Evolutionary conservation across 2,329 filamentous ascomycete genomes (phyloP), one percentile per base, ranked within the genome.

Genomic region (Aspergillus fumigatus): DNA sequence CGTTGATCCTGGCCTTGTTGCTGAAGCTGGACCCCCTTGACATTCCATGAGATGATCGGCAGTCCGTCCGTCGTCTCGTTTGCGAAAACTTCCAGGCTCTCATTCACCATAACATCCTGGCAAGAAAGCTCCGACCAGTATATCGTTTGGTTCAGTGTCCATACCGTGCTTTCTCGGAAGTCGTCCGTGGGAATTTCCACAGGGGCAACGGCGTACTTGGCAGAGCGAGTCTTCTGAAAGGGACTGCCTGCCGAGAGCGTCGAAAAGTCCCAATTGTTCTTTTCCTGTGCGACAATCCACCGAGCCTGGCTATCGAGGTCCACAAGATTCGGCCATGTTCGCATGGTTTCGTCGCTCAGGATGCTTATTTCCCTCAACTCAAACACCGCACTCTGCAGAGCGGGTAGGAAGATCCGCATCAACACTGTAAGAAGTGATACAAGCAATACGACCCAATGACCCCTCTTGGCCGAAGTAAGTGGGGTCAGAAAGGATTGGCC

Each of bases 401-500:
- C 70, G 1, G 70, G 70, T 1, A 70, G 64, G 21, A 72, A 68
- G 51, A 72, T 62, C 43, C 70, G 69, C 45, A 71, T 67, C 17
- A 67, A 62, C 7, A 72, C 51, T 0, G 67, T 71, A n/a, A 71
- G 47, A 26, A 71, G 29, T 2, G 68, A 70, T n/a, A 72, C 66
- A 57, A 65, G 61, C 0, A 72, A 50, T 1, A 71, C 70, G 10
- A 70, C 48, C 69, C 69, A 72, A 35, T 73, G 70, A 14, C 59
- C 62, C 32, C 68, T 65, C n/a, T 64, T 67, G 17, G 64, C 65
- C 2, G 70, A 69, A 21, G 65, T 63, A 23, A 72, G 66, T 7
- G 70, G 70, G 2, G 70, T 71, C 23, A 73, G 61, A 43, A 72
- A 62, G 2, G 67, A 70, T 51, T 73, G 70, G n/a, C 70, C 70